phyloP scores from a whole-genome alignment of 1,284 basidiomycete genomes.

The Coriolopsis trogii region DNA sequence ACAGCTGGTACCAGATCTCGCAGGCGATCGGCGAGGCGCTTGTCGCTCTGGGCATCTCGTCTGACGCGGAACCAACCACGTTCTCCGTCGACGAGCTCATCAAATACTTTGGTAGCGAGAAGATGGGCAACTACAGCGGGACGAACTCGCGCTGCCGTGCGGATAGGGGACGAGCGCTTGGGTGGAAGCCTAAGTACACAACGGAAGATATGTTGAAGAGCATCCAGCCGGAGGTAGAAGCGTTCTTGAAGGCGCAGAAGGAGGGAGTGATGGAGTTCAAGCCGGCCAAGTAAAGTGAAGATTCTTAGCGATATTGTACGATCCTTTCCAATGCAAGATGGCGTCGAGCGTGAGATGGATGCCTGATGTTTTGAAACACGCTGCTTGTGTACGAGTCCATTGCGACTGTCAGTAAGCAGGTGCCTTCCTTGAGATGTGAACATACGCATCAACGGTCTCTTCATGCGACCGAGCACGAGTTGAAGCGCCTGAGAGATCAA shows the following conservation, averaged over 20 bases:
- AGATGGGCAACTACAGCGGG: constrained; percentile 15
- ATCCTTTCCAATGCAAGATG: too few relatives aligned
- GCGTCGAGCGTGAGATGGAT: too few relatives aligned
- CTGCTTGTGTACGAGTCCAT: too few relatives aligned
- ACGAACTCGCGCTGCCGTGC: constrained; percentile 47
- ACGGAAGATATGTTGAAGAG: constrained; percentile 38
- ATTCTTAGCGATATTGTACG: too few relatives aligned
- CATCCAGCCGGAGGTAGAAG: constrained; percentile 34
- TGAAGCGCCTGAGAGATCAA: too few relatives aligned
- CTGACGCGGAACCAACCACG: constrained; percentile 27
- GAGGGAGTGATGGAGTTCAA: neutral
- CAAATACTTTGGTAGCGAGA: constrained; percentile 22
- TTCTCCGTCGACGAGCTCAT: constrained; percentile 33
- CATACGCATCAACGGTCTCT: too few relatives aligned
- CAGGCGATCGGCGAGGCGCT: constrained; percentile 39
- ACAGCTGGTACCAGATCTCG: constrained; percentile 37
- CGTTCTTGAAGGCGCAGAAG: constrained; percentile 5
- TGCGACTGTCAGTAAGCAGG: too few relatives aligned
- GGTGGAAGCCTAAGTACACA: constrained; percentile 40
- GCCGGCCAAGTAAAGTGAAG: too few relatives aligned
- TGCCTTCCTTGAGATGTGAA: too few relatives aligned
- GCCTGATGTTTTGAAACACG: too few relatives aligned
- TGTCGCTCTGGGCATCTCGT: constrained; percentile 27
- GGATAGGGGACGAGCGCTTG: constrained; percentile 42
- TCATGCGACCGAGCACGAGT: too few relatives aligned